Base-by-base conservation (phyloP, 768 basidiomycete genomes). In the Boletus bicolor region DNA sequence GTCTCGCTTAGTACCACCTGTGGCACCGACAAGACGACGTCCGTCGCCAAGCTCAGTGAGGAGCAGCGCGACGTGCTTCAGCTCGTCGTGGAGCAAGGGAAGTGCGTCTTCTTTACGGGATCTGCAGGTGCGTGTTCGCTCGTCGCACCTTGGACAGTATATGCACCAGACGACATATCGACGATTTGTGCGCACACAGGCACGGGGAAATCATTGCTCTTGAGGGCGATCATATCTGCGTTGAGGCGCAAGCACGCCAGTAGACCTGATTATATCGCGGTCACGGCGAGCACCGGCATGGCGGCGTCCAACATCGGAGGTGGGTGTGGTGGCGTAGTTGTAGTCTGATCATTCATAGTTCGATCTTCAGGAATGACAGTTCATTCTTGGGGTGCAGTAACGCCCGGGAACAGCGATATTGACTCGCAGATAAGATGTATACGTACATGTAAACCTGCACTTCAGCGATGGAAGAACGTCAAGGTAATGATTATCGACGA, bases 21-120 rank as follows among this genome's bases (percentile, higher is more conserved):
- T 70, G 67, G 68, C 57, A 63, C 57, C 5, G 66, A 69, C 51
- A 60, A 61, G 46, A 69, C 69, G 7, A 63, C 58, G 0, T 64
- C 61, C 2, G 53, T 71, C 19, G 77, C 83, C 2, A 63, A 75
- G 7, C 74, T 86, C 43, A 82, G 80, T 55, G 70, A 74, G 9
- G 83, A 86, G 57, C 85, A 87, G 64, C 71, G 74, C 39, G 67
- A 67, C 32, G 79, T 87, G 0, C 60, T 85, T 44, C 66, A 69
- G 38, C 72, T 84, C 68, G 77, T 76, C 3, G 79, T 86, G 10
- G 79, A 84, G 3, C 78, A 81, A 35, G 80, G 77, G 11, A 78
- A 82, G 70, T 84, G 71, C 46, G 76, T 87, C 15, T 86, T 87
- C 71, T 86, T 86, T 64, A 86, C 85, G 8, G 85, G 85, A 5